Base-by-base conservation (phyloP, 2,329 filamentous ascomycete species). In the Ophiostoma pallidulum region DNA sequence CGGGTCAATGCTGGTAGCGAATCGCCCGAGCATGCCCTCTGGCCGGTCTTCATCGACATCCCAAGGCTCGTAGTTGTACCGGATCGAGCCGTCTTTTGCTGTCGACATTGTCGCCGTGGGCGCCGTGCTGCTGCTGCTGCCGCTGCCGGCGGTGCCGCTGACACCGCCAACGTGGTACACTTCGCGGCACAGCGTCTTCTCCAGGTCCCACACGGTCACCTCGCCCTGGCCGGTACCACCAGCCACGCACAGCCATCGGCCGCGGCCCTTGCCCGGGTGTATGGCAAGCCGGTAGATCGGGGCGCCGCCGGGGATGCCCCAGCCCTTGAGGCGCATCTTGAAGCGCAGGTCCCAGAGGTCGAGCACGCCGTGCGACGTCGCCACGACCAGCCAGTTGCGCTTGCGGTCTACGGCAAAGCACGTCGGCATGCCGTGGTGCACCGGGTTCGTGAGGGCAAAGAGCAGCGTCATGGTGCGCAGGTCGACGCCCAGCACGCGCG, bases 281-380 rank as follows among this genome's bases (percentile, higher is more conserved):
- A 94, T 71, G 48, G 79, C 75, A 14, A 98, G 72, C 28, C 88
- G 77, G 57, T 91, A 84, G 53, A 97, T 87, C 16, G 86, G 74
- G 1, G 83, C 80, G 51, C 86, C 86, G 19, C 86, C 87, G 0
- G 86, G 81, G 24, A 96, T 76, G 1, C 88, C 88, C 88, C 90
- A 97, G 13, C 83, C 86, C 62, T 86, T 89, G 20, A 97, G 71
- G 19, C 88, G 79, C 57, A 97, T 77, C 55, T 81, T 84, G 72
- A 98, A 98, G n/a, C 92, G 84, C 35, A 98, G 73, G 64, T 98
- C 92, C 92, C 92, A 98, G 1, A 98, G 74, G 60, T 94, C 86
- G 8, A 98, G 71, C 24, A 97, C 83, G 31, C 94, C 92, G 61
- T 97, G 90, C 0, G 88, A 87, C 1, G 94, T 98, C 31, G 90